phyloP scores from a whole-genome alignment of 2,329 filamentous ascomycete genomes.

The Neofusicoccum ribis region DNA sequence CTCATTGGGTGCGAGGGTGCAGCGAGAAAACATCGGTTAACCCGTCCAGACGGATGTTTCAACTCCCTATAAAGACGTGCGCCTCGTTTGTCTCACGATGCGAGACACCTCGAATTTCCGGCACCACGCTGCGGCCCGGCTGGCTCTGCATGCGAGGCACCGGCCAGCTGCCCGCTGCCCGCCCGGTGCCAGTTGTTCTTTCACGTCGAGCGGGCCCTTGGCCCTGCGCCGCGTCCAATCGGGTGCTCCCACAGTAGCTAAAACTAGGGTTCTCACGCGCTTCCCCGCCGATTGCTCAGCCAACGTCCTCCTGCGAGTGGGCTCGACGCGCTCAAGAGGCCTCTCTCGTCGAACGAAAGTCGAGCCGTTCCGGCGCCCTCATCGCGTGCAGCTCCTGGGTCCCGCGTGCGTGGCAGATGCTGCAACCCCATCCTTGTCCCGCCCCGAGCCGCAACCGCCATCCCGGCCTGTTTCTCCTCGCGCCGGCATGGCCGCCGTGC shows the following conservation, averaged over 20 bases:
- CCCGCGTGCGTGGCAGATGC: background rate
- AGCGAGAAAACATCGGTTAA: too few relatives aligned
- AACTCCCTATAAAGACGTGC: background rate
- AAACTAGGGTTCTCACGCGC: constrained; percentile 10
- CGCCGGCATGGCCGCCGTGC: background rate
- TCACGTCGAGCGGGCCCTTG: background rate
- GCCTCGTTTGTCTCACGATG: background rate
- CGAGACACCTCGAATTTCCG: background rate
- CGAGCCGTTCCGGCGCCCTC: background rate
- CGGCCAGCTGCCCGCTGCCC: background rate
- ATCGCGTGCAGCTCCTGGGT: background rate
- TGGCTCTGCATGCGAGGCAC: too few relatives aligned
- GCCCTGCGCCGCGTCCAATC: constrained; percentile 2
- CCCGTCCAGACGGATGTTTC: too few relatives aligned
- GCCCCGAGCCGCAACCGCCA: constrained; percentile 2
- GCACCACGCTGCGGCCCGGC: too few relatives aligned
- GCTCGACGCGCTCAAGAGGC: constrained; percentile 4
- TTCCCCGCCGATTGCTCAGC: constrained; percentile 16
- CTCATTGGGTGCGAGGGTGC: too few relatives aligned
- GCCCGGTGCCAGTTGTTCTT: constrained; percentile 5
- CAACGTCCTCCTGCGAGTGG: constrained; percentile 14
- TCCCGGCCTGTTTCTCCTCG: background rate
- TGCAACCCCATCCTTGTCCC: constrained; percentile 3
- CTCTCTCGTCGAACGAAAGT: constrained; percentile 8
- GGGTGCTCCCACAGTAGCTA: background rate